Base-by-base conservation (phyloP, 1,139 yeast genomes). In the Candida sanyaensis region DNA sequence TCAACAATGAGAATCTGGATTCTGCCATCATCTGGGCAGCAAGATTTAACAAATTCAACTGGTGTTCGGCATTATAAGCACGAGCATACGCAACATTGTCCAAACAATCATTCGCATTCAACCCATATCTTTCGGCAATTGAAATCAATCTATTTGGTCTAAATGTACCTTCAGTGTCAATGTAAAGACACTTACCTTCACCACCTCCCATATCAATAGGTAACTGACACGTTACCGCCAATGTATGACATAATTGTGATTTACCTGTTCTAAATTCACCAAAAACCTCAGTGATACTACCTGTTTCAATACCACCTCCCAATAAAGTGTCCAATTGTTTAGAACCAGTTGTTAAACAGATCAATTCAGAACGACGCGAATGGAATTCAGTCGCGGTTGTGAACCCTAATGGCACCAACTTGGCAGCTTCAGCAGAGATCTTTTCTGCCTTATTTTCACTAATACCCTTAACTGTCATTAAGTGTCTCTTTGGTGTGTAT, bases 121-220 rank as follows among this genome's bases (percentile, higher is more conserved):
- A 77, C 0, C 97, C 98, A 63, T 87, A 95, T 55, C 99, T 77
- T 62, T 86, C 87, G 8, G 97, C 97, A 57, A 95, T 91, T 0
- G 96, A 86, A 9, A 89, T 87, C 58, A 93, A 76, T 60, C 99
- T 79, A 43, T 86, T 87, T 1, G 99, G 97, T 63, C 99, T 79
- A 67, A 95, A 93, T 1, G 99, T 95, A 12, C 97, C 97, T 63
- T 93, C 99, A 0, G 99, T 93, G 62, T 93, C 99, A 54, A 93
- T 92, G 63, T 89, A 95, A 50, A 95, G 76, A 67, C 98, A 93
- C 66, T 95, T 91, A 36, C 99, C 99, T 71, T 93, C 99, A 44
- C 98, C 99, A 49, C 99, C 99, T 40, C 98, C 98, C 89, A 89
- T 88, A 63, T 93, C 98, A 43, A 93, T 84, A 3, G 99, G 99